Conservation (phyloP, 176 grass and related monocot genomes). For the Tuctoria greenei region DNA sequence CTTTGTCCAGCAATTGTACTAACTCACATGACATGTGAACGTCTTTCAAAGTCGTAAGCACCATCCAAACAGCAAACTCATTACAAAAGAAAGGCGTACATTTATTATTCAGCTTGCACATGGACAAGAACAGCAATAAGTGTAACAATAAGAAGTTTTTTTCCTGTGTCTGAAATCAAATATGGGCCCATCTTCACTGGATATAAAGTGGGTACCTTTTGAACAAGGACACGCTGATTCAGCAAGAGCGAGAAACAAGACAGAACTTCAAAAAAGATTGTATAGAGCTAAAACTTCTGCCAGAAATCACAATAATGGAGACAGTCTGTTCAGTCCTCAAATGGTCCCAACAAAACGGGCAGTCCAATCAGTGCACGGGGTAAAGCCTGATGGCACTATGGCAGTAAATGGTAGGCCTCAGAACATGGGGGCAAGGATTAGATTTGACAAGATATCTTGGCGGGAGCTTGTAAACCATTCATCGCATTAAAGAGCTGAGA, state of each 20-base stretch:
- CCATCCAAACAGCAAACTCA: constrained; percentile 24
- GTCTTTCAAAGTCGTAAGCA: constrained; percentile 26
- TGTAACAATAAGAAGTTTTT: constrained; percentile 36
- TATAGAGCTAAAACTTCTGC: constrained; percentile 24
- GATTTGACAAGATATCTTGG: constrained; percentile 32
- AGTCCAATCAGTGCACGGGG: constrained; percentile 40
- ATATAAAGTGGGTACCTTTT: constrained; percentile 26
- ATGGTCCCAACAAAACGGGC: constrained; percentile 43
- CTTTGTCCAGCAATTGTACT: background rate
- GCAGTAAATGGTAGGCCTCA: constrained; percentile 42
- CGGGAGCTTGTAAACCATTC: constrained; percentile 9
- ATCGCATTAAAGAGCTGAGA: constrained; percentile 21
- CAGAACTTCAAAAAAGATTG: constrained; percentile 1
- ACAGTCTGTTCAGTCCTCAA: constrained; percentile 39
- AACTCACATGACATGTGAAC: constrained; percentile 31
- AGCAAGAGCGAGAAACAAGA: constrained; percentile 32
- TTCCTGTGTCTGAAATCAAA: constrained; percentile 37
- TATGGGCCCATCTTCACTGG: constrained; percentile 29
- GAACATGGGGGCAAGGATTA: constrained; percentile 34
- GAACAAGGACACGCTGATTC: constrained; percentile 29
- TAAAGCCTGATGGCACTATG: constrained; percentile 32
- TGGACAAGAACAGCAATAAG: constrained; percentile 31
- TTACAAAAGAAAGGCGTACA: constrained; percentile 11
- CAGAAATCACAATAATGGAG: constrained; percentile 67
- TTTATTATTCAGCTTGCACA: constrained; percentile 34